These are phyloP conservation scores for Chlorokybus atmophyticus DNA, from an alignment of 139 green algal species.

Conservation along the genomic window DNA sequence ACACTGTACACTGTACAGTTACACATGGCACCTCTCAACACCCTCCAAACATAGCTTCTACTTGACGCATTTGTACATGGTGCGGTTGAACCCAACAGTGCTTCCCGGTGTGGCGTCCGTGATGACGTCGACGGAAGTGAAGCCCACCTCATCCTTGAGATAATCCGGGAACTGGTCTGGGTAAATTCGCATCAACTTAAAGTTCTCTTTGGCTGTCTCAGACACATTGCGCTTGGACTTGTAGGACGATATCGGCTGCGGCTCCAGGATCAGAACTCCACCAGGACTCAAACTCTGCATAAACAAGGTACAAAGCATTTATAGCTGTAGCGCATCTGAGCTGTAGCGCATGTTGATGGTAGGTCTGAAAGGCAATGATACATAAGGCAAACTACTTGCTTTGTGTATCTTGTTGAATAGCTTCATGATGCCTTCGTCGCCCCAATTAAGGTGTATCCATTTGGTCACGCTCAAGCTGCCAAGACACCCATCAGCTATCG, in stretches of 20 bases:
- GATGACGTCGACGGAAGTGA: too few relatives aligned
- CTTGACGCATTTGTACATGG: too few relatives aligned
- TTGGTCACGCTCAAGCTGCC: slow-evolving; percentile 76
- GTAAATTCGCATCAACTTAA: too few relatives aligned
- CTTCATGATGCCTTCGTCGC: slow-evolving; percentile 54
- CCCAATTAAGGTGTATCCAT: slow-evolving; percentile 84
- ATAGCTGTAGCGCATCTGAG: background rate
- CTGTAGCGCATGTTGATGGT: background rate
- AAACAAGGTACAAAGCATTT: background rate
- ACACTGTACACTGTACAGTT: too few relatives aligned
- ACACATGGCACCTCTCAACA: too few relatives aligned
- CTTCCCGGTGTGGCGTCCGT: too few relatives aligned
- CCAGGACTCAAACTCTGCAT: slow-evolving; percentile 22
- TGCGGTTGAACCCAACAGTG: too few relatives aligned
- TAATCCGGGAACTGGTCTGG: too few relatives aligned
- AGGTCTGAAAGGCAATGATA: background rate
- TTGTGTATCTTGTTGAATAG: slow-evolving; percentile 46
- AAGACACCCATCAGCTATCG: too few relatives aligned
- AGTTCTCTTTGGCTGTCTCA: too few relatives aligned
- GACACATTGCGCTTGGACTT: slow-evolving; percentile 6
- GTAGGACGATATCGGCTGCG: slow-evolving; percentile 80
- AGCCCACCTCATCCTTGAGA: too few relatives aligned
- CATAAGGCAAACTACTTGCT: background rate
- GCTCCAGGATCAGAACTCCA: slow-evolving; percentile 72
- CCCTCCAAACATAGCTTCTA: too few relatives aligned